Conservation (phyloP, 208 protist genomes). For the Acanthamoeba polyphaga region DNA sequence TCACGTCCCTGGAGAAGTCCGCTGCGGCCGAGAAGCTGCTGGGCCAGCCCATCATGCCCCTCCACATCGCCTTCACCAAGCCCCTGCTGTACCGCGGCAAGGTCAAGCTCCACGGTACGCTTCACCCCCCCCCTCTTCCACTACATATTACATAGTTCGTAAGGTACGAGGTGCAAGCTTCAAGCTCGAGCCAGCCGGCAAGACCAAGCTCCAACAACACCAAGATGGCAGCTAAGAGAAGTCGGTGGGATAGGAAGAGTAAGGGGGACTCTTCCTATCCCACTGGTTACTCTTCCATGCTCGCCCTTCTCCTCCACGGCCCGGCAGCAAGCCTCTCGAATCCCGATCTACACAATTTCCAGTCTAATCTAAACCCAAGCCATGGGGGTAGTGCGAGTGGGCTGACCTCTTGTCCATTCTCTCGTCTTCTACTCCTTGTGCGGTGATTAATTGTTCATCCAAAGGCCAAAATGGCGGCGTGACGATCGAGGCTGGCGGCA, state of each 20-base stretch:
- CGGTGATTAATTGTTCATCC: background rate
- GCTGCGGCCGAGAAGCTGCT: conserved; percentile 16
- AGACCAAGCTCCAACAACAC: background rate
- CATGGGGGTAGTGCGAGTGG: too few species aligned
- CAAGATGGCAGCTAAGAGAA: background rate
- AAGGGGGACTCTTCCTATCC: conserved; percentile 64
- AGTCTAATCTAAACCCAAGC: background rate
- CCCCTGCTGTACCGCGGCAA: conserved; percentile 26
- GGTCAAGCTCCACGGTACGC: conserved; percentile 66
- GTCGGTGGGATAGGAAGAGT: conserved; percentile 53
- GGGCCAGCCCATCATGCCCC: background rate
- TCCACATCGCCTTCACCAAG: conserved; percentile 24
- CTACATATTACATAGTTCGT: background rate
- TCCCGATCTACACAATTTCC: background rate
- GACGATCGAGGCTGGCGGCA: conserved; percentile 41
- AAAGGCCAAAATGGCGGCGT: conserved; percentile 41
- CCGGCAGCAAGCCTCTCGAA: background rate
- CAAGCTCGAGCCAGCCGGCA: background rate
- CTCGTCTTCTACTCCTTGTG: background rate
- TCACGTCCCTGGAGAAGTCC: conserved; percentile 3
- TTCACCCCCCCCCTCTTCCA: background rate
- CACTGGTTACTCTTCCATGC: conserved; percentile 41
- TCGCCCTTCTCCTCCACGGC: background rate
- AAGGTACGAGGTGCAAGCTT: background rate
- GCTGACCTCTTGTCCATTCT: background rate